These are phyloP conservation scores for Kwoniella sp. DNA, from an alignment of 768 basidiomycete species.

Conservation along the genomic window DNA sequence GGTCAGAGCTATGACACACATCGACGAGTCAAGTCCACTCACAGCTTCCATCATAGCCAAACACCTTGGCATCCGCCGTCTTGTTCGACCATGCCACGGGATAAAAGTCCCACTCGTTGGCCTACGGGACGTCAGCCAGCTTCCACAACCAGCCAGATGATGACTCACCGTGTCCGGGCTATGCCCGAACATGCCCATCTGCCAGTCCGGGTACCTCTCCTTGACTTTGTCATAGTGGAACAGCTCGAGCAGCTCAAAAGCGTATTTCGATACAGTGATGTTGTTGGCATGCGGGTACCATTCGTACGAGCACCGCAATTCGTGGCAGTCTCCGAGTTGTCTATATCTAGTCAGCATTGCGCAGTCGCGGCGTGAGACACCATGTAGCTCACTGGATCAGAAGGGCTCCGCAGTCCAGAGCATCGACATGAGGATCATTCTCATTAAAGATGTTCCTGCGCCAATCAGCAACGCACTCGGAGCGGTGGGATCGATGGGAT, in stretches of 20 bases:
- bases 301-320: conserved; percentile 36
- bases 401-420: conserved; percentile 43
- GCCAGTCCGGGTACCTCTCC: conserved; percentile 26
- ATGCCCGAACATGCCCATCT: conserved; percentile 47
- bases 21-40: conserved; percentile 9
- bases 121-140: conserved; percentile 1
- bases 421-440: conserved; percentile 40
- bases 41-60: conserved; percentile 49
- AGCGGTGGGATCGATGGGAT: background rate
- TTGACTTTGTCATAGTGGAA: conserved; percentile 35
- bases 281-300: conserved; percentile 47
- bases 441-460: conserved; percentile 47
- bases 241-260: conserved; percentile 46
- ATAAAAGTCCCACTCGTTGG: conserved; percentile 49
- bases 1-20: background rate
- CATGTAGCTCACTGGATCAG: conserved; percentile 38
- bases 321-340: conserved; percentile 48
- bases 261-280: conserved; percentile 49
- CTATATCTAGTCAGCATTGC: conserved; percentile 8
- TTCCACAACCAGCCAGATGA: background rate
- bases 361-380: no score
- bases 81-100: conserved; percentile 39
- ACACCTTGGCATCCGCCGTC: conserved; percentile 37
- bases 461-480: background rate
- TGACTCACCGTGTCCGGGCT: conserved; percentile 44